A percentile compares a stretch with the other conserved stretches of the same genome.
These are phyloP conservation scores for Rosa lucieae DNA, from an alignment of 306 rosid genomes.

Conservation along the genomic window DNA sequence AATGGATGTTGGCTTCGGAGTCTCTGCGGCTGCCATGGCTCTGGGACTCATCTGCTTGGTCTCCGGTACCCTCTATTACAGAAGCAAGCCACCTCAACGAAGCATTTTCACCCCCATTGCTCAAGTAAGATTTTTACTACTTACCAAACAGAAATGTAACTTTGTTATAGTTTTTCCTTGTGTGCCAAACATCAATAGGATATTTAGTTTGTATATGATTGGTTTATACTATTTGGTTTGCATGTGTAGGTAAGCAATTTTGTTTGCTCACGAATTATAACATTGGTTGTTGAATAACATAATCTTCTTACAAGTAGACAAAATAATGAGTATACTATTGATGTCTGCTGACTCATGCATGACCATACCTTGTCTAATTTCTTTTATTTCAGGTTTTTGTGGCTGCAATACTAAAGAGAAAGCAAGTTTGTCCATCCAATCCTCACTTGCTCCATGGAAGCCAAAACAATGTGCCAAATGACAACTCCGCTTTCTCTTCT, in stretches of 20 bases:
- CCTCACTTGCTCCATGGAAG: constrained; percentile 60
- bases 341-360: constrained; percentile 28
- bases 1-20: constrained; percentile 93
- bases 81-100: constrained; percentile 89
- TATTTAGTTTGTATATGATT: not conserved
- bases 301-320: not conserved
- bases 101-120: constrained; percentile 79
- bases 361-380: not conserved
- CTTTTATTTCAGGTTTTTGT: constrained; percentile 68
- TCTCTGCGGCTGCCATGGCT: constrained; percentile 93
- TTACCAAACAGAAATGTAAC: not conserved
- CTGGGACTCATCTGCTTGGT: constrained; percentile 71
- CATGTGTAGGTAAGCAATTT: constrained; percentile 12
- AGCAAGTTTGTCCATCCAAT: constrained; percentile 57
- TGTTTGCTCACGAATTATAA: constrained; percentile 1
- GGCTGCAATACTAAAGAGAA: constrained; percentile 81
- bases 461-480: constrained; percentile 31
- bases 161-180: not conserved
- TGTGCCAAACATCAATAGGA: not conserved
- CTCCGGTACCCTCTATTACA: constrained; percentile 66
- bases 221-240: constrained; percentile 6
- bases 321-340: not conserved
- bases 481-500: constrained; percentile 29
- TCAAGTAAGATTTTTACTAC: constrained; percentile 43
- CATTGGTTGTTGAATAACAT: constrained; percentile 24